Evolutionary conservation across 495 filamentous ascomycete genomes (phyloP).

Genomic region (Oleoguttula mirabilis): DNA sequence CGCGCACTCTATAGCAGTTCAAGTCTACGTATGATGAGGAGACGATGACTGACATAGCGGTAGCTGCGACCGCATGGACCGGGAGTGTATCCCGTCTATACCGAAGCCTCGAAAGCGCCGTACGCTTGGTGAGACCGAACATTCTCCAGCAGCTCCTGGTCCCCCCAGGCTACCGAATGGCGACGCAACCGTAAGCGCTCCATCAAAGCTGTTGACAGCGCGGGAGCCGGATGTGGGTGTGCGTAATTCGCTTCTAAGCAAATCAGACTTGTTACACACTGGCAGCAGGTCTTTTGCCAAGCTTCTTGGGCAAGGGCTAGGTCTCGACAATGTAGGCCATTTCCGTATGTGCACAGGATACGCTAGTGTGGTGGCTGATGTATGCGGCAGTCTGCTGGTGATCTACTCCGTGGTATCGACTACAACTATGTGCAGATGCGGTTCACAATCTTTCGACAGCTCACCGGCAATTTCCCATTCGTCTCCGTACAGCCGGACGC

Average conservation of each 20-base stretch:
- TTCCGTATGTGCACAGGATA: background rate
- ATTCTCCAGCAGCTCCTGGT: no score
- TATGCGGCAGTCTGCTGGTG: no score
- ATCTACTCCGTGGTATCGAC: slow-evolving; percentile 3
- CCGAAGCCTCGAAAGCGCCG: slow-evolving; percentile 10
- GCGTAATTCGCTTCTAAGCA: background rate
- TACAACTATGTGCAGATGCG: slow-evolving; percentile 1
- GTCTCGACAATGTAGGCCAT: slow-evolving; percentile 1
- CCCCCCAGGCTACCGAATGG: no score
- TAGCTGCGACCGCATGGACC: slow-evolving; percentile 8
- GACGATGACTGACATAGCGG: no score
- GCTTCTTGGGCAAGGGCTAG: slow-evolving; percentile 1
- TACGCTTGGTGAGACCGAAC: background rate
- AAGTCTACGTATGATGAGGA: no score
- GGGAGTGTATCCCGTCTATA: slow-evolving; percentile 2
- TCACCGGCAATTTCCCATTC: slow-evolving; percentile 5
- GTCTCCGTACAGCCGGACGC: background rate
- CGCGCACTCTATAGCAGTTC: no score
- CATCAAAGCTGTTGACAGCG: no score
- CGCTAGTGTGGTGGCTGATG: background rate
- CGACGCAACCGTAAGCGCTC: no score
- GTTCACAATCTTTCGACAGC: background rate
- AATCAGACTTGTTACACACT: background rate
- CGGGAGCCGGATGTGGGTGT: no score
- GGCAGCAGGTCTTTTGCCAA: background rate